Evolutionary conservation across 2,329 filamentous ascomycete genomes (phyloP).

Genomic region (Metarhizium album): DNA sequence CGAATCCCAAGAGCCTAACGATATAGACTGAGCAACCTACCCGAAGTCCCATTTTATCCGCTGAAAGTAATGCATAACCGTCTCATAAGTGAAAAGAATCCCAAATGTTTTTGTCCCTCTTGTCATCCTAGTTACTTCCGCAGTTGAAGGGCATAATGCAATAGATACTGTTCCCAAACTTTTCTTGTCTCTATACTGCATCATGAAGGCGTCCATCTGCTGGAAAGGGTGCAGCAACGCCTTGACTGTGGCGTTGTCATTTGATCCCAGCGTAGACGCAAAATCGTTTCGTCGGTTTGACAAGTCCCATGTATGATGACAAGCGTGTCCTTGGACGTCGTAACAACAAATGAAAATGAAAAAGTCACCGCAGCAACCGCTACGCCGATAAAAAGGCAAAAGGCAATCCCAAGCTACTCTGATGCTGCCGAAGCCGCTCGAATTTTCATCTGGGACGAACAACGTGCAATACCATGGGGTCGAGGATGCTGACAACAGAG

Average conservation of each 20-base stretch:
- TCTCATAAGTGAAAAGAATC: slow-evolving; percentile 15
- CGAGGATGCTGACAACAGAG: neutral
- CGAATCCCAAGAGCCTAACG: slow-evolving; percentile 6
- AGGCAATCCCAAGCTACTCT: neutral
- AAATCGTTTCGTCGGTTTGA: neutral
- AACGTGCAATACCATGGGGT: too few relatives aligned
- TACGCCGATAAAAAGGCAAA: neutral
- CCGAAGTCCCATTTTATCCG: slow-evolving; percentile 20
- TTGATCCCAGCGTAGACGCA: neutral
- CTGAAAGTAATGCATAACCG: slow-evolving; percentile 28
- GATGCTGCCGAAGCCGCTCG: neutral
- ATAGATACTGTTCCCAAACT: slow-evolving; percentile 21
- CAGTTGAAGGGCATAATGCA: slow-evolving; percentile 14
- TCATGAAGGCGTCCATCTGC: slow-evolving; percentile 5
- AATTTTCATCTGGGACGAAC: neutral
- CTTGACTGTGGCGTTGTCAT: slow-evolving; percentile 1
- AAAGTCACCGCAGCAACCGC: neutral
- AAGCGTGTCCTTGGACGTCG: neutral
- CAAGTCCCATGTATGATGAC: neutral
- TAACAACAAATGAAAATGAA: slow-evolving; percentile 2
- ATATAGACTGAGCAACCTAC: slow-evolving; percentile 6
- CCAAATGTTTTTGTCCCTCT: neutral
- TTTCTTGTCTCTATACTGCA: slow-evolving; percentile 10
- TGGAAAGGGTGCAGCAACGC: neutral
- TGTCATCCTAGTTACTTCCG: slow-evolving; percentile 10